Evolutionary conservation across 176 grass and related monocot species (phyloP).

Genomic region (Zea luxurians): DNA sequence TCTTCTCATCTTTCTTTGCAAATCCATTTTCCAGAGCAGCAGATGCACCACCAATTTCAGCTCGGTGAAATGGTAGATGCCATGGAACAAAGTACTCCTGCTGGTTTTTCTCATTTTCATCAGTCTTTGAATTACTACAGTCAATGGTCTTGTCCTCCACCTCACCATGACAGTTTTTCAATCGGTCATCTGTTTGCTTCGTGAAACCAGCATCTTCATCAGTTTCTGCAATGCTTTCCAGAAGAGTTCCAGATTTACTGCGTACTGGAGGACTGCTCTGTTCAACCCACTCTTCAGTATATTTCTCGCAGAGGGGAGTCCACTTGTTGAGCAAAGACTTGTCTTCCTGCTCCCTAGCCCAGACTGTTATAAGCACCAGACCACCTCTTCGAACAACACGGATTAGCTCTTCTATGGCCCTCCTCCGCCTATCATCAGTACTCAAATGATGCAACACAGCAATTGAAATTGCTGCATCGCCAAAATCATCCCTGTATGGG

Average conservation of each 20-base stretch:
- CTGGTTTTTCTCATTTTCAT: conserved; percentile 48
- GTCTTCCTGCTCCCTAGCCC: conserved; percentile 92
- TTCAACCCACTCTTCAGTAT: conserved; percentile 93
- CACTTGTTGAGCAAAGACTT: conserved; percentile 71
- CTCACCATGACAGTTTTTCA: conserved; percentile 32
- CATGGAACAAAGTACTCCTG: conserved; percentile 99
- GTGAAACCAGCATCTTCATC: conserved; percentile 40
- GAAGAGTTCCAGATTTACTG: conserved; percentile 47
- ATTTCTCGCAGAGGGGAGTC: conserved; percentile 83
- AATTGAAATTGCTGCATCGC: conserved; percentile 85
- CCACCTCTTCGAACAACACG: conserved; percentile 77
- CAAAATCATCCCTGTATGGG: conserved; percentile 81
- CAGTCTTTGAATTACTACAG: conserved; percentile 11
- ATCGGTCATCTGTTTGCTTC: conserved; percentile 34
- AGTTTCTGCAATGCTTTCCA: conserved; percentile 76
- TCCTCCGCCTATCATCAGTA: conserved; percentile 76
- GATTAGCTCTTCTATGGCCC: conserved; percentile 88
- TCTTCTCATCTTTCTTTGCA: conserved; percentile 91
- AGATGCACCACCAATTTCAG: conserved; percentile 85
- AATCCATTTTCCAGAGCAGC: conserved; percentile 77
- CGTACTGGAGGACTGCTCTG: conserved; percentile 47
- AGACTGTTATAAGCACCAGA: conserved; percentile 91
- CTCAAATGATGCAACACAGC: conserved; percentile 92
- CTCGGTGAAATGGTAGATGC: conserved; percentile 94
- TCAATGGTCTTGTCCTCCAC: conserved; percentile 28